Conservation (phyloP, 2,329 filamentous ascomycete species). For the Aspergillus carbonarius region DNA sequence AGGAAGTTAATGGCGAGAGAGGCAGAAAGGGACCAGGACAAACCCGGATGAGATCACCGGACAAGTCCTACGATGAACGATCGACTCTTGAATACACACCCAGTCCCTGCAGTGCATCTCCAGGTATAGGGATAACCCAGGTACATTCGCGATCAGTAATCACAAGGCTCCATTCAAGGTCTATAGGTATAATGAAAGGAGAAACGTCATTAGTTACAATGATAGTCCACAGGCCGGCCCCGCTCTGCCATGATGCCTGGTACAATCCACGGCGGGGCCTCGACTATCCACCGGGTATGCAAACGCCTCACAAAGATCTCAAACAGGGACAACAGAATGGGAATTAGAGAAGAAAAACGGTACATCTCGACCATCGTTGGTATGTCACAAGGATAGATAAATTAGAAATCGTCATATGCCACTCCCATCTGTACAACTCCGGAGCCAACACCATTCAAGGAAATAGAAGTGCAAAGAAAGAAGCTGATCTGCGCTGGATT, state of each 20-base stretch:
- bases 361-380: conserved; percentile 13
- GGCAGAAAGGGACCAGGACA: too few species aligned
- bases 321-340: background rate
- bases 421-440: conserved; percentile 26
- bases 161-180: background rate
- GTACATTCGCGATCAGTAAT: too few species aligned
- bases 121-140: too few species aligned
- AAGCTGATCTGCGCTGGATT: conserved; percentile 7
- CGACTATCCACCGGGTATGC: conserved; percentile 17
- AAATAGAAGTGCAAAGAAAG: conserved; percentile 5
- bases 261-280: conserved; percentile 10
- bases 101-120: too few species aligned
- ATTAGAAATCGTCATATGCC: conserved; percentile 22
- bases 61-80: too few species aligned
- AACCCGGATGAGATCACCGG: too few species aligned
- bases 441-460: conserved; percentile 11
- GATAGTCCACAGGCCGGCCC: background rate
- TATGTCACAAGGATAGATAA: conserved; percentile 15
- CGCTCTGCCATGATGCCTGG: background rate
- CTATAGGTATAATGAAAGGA: conserved; percentile 8
- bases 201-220: conserved; percentile 7
- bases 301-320: conserved; percentile 14
- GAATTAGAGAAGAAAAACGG: conserved; percentile 8
- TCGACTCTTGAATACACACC: too few species aligned
- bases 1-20: too few species aligned